A percentile compares a stretch with the other conserved stretches of the same genome.
Evolutionary conservation across 371 early-diverging fungal genomes (phyloP).

Genomic region (Apophysomyces elegans): DNA sequence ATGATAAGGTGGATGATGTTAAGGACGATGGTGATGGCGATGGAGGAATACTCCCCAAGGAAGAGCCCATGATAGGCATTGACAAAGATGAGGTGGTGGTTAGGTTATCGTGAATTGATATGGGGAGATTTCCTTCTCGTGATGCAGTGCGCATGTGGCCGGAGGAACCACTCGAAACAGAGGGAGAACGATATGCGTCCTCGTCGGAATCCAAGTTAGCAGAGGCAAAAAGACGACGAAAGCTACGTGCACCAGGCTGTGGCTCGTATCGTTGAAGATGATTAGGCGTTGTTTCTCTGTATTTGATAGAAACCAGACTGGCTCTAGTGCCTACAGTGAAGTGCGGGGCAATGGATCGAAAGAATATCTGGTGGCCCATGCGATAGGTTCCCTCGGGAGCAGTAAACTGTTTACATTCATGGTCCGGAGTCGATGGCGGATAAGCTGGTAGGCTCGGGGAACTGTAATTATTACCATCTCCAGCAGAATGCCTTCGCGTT

Average conservation of each 20-base stretch:
- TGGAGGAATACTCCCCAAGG: constrained; percentile 20
- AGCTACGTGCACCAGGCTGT: constrained; percentile 45
- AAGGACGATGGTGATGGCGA: constrained; percentile 15
- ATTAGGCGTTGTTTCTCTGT: constrained; percentile 48
- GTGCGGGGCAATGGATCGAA: constrained; percentile 53
- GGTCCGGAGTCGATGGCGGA: constrained; percentile 44
- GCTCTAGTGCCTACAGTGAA: constrained; percentile 58
- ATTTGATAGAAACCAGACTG: constrained; percentile 65
- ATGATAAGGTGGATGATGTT: constrained; percentile 26
- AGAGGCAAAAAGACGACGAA: constrained; percentile 31
- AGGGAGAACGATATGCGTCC: constrained; percentile 26
- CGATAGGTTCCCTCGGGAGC: constrained; percentile 62
- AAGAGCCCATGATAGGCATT: constrained; percentile 26
- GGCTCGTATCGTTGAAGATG: constrained; percentile 42
- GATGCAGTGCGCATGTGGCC: constrained; percentile 22
- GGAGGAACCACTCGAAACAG: constrained; percentile 36
- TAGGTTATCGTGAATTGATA: constrained; percentile 25
- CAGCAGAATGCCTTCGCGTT: constrained; percentile 42
- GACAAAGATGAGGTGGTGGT: constrained; percentile 5
- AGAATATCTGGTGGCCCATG: constrained; percentile 53
- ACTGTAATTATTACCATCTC: constrained; percentile 24
- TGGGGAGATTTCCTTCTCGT: constrained; percentile 12
- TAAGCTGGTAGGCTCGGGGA: constrained; percentile 32
- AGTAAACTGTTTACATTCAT: constrained; percentile 43
- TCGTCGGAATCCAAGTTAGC: constrained; percentile 27